These are phyloP conservation scores for Lathyrus aphaca DNA, from an alignment of 306 rosid species.

Conservation along the genomic window DNA sequence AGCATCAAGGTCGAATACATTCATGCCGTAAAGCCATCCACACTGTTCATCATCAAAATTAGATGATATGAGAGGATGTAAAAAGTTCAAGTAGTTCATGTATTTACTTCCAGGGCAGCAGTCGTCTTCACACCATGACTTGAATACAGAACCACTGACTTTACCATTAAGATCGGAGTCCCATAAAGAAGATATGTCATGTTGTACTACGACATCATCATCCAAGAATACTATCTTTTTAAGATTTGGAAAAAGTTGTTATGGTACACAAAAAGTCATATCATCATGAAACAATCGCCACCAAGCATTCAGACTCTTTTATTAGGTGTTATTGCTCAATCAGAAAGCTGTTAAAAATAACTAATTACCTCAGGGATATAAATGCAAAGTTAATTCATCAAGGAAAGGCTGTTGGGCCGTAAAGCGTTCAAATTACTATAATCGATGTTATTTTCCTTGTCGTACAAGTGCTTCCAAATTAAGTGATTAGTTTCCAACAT, in stretches of 20 bases:
- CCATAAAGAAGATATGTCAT: constrained; percentile 81
- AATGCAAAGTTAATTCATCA: constrained; percentile 82
- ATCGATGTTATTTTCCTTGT: constrained; percentile 51
- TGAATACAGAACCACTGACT: constrained; percentile 78
- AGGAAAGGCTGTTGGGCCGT: constrained; percentile 75
- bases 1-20: constrained; percentile 78
- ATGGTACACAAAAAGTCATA: constrained; percentile 54
- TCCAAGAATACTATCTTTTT: constrained; percentile 78
- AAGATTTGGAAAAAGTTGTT: constrained; percentile 93
- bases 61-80: constrained; percentile 71
- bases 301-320: constrained; percentile 43
- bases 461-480: constrained; percentile 67
- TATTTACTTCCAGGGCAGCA: constrained; percentile 75
- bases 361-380: constrained; percentile 75
- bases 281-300: constrained; percentile 44
- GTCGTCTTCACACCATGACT: constrained; percentile 63
- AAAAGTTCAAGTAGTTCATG: constrained; percentile 75
- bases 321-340: constrained; percentile 33
- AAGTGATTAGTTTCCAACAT: constrained; percentile 74
- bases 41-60: constrained; percentile 58
- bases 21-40: constrained; percentile 80
- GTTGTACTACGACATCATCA: constrained; percentile 88
- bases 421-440: constrained; percentile 52
- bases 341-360: constrained; percentile 35
- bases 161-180: constrained; percentile 78